These are phyloP conservation scores for Magnusiomyces tetraspermus DNA, from an alignment of 1,139 yeast species.

Conservation along the genomic window DNA sequence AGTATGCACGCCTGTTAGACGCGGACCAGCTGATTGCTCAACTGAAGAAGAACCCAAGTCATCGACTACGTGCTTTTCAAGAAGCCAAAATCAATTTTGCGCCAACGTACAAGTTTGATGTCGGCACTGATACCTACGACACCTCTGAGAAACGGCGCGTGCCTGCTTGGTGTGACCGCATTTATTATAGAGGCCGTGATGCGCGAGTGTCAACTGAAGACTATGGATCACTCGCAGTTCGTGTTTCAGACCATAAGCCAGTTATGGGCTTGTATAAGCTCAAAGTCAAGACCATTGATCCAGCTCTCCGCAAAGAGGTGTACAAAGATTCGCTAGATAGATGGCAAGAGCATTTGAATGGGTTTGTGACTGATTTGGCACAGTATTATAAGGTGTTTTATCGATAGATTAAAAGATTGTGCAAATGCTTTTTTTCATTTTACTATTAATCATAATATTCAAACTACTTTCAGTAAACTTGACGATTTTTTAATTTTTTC, in stretches of 20 bases:
- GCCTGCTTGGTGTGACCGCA: constrained; percentile 97
- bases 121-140: constrained; percentile 68
- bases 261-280: constrained; percentile 68
- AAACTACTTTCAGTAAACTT: no score
- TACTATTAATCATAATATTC: background rate
- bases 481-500: no score
- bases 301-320: constrained; percentile 41
- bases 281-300: constrained; percentile 57
- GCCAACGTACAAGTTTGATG: constrained; percentile 91
- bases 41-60: constrained; percentile 57
- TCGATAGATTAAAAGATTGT: background rate
- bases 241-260: constrained; percentile 83
- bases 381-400: background rate
- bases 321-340: constrained; percentile 33
- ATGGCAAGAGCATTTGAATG: constrained; percentile 17
- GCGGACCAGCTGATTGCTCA: constrained; percentile 72
- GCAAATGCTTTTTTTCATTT: background rate
- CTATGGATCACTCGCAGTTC: constrained; percentile 31
- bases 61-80: constrained; percentile 54
- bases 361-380: constrained; percentile 1
- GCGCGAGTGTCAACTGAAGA: constrained; percentile 21
- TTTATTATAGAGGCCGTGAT: constrained; percentile 49
- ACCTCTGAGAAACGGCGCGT: constrained; percentile 84
- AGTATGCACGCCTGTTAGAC: constrained; percentile 47
- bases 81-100: constrained; percentile 69